Evolutionary conservation across 495 filamentous ascomycete genomes (phyloP), one percentile per base, ranked within the genome.

Genomic region (Glarea lozoyensis): DNA sequence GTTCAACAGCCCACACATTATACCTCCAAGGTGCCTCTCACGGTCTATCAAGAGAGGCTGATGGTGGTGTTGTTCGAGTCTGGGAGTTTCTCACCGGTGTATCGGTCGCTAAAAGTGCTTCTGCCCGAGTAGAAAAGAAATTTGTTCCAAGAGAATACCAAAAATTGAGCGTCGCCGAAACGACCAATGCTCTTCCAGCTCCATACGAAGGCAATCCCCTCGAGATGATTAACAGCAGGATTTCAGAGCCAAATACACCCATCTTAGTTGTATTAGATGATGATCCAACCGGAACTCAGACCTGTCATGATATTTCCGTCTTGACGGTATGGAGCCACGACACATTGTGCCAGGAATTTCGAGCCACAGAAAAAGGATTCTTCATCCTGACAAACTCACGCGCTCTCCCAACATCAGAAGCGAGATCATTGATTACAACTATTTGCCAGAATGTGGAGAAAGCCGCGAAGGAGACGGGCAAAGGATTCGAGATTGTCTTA

Each of bases 301-400:
- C 73, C 38, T 75, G 72, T 53, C 72, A 77, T 36, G 63, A 71
- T 39, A 72, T 77, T 49, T 57, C 59, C 43, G 70, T 77, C n/a
- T 60, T 77, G 27, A 69, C 72, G n/a, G 65, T 68, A 11, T 75
- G 69, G 68, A 66, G 70, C 37, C 48, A 61, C 16, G 46, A 49
- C 13, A 70, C 67, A 0, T 56, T 76, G 3, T 47, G 35, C 13
- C 35, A 52, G 16, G 70, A 74, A 45, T 65, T 76, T 44, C 50
- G 52, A 10, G 53, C 50, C 17, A 18, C 47, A 18, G 53, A 53
- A 7, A 46, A 38, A 1, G 70, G 72, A 29, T 76, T 75, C 57
- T 76, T 76, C 60, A 73, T 76, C 42, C 60, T 75, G 11, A 76
- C 72, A 22, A 76, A 76, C 48, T 73, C 72, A 1, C 66, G 71